phyloP scores from a whole-genome alignment of 1,284 basidiomycete species.

The Lentinula novae-zelandiae region DNA sequence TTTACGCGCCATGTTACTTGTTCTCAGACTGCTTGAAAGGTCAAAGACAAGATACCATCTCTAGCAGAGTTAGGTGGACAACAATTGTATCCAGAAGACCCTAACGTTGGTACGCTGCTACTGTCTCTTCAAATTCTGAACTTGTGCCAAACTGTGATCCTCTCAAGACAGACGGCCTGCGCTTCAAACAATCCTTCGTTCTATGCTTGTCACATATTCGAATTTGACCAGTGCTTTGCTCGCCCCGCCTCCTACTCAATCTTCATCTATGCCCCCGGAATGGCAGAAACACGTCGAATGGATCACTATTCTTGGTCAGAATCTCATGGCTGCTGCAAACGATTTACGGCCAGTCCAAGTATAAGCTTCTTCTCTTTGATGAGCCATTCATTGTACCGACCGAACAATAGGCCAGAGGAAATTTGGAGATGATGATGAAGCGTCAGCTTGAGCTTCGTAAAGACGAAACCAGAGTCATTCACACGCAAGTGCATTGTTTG shows the following conservation, averaged over 20 bases:
- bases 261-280: conserved; percentile 50
- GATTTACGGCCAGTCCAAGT: conserved; percentile 80
- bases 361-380: not conserved
- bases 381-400: conserved; percentile 2
- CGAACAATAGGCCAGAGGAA: conserved; percentile 54
- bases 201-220: conserved; percentile 70
- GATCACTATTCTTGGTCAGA: conserved; percentile 72
- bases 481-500: conserved; percentile 43
- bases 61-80: conserved; percentile 66
- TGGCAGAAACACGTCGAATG: conserved; percentile 73
- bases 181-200: conserved; percentile 59
- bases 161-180: conserved; percentile 67
- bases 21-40: conserved; percentile 32
- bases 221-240: conserved; percentile 59
- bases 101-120: conserved; percentile 48
- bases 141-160: conserved; percentile 11
- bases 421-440: conserved; percentile 73
- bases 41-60: conserved; percentile 73
- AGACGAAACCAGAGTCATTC: conserved; percentile 62
- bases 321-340: conserved; percentile 79
- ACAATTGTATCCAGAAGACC: conserved; percentile 70
- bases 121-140: not conserved
- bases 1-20: not conserved
- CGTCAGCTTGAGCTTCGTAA: conserved; percentile 65
- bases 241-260: conserved; percentile 52